Percentiles rank a stretch among this genome's conserved stretches.
Evolutionary conservation across 257 asterid species (phyloP).

Genomic region (Forsythia viridissima): DNA sequence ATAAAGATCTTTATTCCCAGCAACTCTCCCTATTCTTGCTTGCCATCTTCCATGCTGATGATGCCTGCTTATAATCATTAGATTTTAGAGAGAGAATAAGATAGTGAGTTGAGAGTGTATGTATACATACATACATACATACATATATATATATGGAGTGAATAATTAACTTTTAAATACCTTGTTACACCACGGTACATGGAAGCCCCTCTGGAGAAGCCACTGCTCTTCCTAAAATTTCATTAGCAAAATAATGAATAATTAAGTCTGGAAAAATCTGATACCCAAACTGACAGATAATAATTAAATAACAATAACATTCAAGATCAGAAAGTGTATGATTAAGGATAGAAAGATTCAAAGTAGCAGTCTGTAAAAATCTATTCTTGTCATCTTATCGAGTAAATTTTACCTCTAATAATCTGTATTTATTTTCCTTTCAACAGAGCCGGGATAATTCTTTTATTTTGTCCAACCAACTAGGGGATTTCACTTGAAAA

Average conservation of each 20-base stretch:
- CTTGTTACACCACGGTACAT: conserved; percentile 94
- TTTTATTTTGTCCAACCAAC: too few relatives aligned
- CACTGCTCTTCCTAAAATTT: conserved; percentile 74
- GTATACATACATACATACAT: background rate
- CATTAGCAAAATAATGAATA: background rate
- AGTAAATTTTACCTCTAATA: background rate
- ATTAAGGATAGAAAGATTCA: background rate
- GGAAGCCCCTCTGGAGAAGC: conserved; percentile 92
- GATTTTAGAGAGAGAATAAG: conserved; percentile 18
- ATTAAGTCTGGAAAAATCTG: background rate
- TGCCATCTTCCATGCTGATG: conserved; percentile 99
- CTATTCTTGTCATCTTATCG: conserved; percentile 18
- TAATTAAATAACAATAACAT: background rate
- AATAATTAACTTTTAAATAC: conserved; percentile 25
- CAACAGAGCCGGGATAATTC: background rate
- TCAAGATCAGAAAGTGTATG: conserved; percentile 11
- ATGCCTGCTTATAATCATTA: conserved; percentile 53
- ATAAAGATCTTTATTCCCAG: conserved; percentile 94
- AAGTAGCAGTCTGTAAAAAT: conserved; percentile 34
- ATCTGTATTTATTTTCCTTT: background rate
- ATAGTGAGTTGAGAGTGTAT: background rate
- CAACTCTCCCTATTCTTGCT: conserved; percentile 92
- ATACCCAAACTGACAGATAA: conserved; percentile 18
- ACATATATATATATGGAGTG: background rate
- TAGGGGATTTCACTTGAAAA: background rate